phyloP scores from a whole-genome alignment of 129 eudicot genomes.

The Kitagawia praeruptora region DNA sequence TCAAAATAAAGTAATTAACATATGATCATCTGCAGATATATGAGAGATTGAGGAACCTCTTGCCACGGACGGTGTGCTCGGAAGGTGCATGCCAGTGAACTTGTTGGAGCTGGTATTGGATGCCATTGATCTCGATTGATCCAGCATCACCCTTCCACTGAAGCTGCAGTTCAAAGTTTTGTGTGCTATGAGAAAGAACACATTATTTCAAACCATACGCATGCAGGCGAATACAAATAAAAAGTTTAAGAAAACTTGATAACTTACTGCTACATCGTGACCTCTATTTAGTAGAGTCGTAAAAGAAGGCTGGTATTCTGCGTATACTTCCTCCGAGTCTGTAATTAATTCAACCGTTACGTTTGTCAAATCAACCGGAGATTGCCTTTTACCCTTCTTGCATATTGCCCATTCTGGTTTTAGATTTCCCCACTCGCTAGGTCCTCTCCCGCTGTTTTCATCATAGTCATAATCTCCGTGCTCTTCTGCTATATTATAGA shows the following conservation, averaged over 20 bases:
- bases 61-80: conserved; percentile 49
- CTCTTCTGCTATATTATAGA: conserved; percentile 32
- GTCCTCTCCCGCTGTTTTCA: conserved; percentile 37
- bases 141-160: conserved; percentile 44
- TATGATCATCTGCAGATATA: background rate
- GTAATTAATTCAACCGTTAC: conserved; percentile 10
- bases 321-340: conserved; percentile 14
- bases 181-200: too few species aligned
- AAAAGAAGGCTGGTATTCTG: conserved; percentile 28
- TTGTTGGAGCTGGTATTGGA: conserved; percentile 28
- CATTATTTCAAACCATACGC: too few species aligned
- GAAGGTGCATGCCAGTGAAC: conserved; percentile 61
- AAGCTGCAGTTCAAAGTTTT: conserved; percentile 17
- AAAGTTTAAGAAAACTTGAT: background rate
- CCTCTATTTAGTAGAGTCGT: conserved; percentile 37
- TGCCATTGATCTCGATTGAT: conserved; percentile 26
- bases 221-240: too few species aligned
- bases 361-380: conserved; percentile 42
- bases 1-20: background rate
- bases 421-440: conserved; percentile 42
- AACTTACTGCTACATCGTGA: conserved; percentile 44
- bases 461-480: conserved; percentile 43
- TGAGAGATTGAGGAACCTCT: background rate
- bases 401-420: conserved; percentile 57
- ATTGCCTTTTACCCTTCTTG: conserved; percentile 46